Base-by-base conservation (phyloP, 1,284 basidiomycete species). In the Hemileia vastatrix region DNA sequence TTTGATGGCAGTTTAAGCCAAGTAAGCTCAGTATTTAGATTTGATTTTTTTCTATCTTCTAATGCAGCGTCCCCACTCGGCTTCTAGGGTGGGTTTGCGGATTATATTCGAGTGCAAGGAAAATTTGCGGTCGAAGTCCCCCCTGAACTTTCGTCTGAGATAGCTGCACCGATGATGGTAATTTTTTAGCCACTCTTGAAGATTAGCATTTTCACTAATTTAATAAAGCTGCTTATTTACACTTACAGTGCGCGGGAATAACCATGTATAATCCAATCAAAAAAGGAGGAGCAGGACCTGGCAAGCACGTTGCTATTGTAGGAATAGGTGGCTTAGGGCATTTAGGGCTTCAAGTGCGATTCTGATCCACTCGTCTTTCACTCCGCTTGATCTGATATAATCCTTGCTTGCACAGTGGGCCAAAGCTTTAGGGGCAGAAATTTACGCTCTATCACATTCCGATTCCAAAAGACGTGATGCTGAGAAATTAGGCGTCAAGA, bases 81-180 rank as follows among this genome's bases (percentile, higher is more conserved):
- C 31, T n/a, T n/a, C n/a, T n/a, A 62, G 59, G 59, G 59, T 8
- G 59, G 59, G 1, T 62, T 54, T 43, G 59, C 59, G 19, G 59
- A 62, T 31, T 62, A 49, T 23, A 36, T 62, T 33, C 59, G 59
- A 19, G 59, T 62, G 6, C 50, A 62, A 62, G 59, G 59, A 15
- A 62, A 55, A 55, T 62, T 62, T 43, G 59, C 59, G 2, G 49
- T 62, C 44, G 59, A 62, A 33, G 54, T 62, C 19, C 59, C 59
- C 2, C 32, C 45, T 15, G 44, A 62, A 18, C 53, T 62, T 23
- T 54, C 59, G 0, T 62, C 59, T 21, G 59, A 62, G 59, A 54
- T 52, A 54, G 59, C 59, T 24, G 59, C 59, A 6, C 59, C 59
- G 13, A 62, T 62, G 59, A 62, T 62, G 59, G 54, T 24, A 2